A percentile compares a stretch with the other conserved stretches of the same genome.
Evolutionary conservation across 768 basidiomycete species (phyloP).

Genomic region (Mycena indigotica): DNA sequence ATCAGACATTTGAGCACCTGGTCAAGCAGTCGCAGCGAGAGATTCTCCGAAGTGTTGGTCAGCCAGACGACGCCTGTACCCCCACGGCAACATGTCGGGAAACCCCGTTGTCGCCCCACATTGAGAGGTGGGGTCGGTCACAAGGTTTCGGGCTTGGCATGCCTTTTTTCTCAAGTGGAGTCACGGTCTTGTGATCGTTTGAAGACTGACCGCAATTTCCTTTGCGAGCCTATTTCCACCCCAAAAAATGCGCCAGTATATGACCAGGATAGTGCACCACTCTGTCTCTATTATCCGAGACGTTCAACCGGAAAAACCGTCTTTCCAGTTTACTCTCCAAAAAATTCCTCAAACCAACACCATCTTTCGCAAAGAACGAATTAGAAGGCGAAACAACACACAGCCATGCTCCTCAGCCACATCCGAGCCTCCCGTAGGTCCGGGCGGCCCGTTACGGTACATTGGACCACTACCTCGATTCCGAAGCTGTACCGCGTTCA

Average conservation of each 20-base stretch:
- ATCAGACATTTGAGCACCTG: neutral
- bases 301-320: neutral
- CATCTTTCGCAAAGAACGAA: neutral
- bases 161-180: no score
- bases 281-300: neutral
- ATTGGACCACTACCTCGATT: neutral
- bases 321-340: neutral
- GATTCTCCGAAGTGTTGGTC: neutral
- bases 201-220: neutral
- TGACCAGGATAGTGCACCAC: neutral
- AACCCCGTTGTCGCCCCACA: no score
- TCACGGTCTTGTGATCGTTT: constrained; percentile 1
- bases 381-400: neutral
- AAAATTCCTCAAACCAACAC: neutral
- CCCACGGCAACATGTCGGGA: no score
- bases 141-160: neutral
- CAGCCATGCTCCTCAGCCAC: no score
- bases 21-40: neutral
- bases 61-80: no score
- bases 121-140: neutral
- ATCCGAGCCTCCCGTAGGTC: no score
- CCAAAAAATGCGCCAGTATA: no score
- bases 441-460: neutral
- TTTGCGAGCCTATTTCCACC: neutral
- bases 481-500: constrained; percentile 11